phyloP scores from a whole-genome alignment of 1,284 basidiomycete genomes.

The Cutaneotrichosporon dermatis region DNA sequence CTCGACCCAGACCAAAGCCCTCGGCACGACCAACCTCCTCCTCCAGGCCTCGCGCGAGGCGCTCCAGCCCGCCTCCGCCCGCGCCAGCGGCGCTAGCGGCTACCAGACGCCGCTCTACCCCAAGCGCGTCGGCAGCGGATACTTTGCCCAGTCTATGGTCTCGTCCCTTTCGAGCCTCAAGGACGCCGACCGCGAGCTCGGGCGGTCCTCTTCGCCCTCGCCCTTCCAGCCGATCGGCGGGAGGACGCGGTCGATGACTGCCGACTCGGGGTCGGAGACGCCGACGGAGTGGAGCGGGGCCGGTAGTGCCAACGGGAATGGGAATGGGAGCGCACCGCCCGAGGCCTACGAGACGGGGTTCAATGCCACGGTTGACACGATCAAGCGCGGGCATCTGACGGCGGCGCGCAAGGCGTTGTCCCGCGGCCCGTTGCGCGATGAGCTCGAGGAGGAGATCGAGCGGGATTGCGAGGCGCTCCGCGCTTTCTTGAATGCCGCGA shows the following conservation, averaged over 20 bases:
- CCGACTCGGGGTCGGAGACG: constrained; percentile 6
- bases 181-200: constrained; percentile 29
- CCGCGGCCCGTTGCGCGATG: constrained; percentile 61
- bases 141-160: constrained; percentile 37
- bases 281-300: neutral
- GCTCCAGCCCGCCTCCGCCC: constrained; percentile 49
- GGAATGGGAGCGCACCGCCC: constrained; percentile 3
- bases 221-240: constrained; percentile 37
- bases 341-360: constrained; percentile 51
- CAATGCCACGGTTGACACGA: constrained; percentile 76
- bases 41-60: constrained; percentile 82
- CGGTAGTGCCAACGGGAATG: neutral
- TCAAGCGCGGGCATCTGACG: constrained; percentile 75
- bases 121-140: constrained; percentile 48
- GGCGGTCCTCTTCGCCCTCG: constrained; percentile 50
- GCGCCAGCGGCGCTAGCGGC: constrained; percentile 26
- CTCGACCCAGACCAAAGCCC: constrained; percentile 87
- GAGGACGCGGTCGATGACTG: constrained; percentile 27
- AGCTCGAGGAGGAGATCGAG: constrained; percentile 81
- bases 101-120: constrained; percentile 46
- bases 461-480: constrained; percentile 82
- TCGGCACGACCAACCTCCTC: constrained; percentile 92
- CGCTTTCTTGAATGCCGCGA: constrained; percentile 82
- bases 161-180: constrained; percentile 45
- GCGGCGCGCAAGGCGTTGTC: constrained; percentile 68